Evolutionary conservation across 371 early-diverging fungal genomes (phyloP).

Genomic region (Syncephalastrum racemosum): DNA sequence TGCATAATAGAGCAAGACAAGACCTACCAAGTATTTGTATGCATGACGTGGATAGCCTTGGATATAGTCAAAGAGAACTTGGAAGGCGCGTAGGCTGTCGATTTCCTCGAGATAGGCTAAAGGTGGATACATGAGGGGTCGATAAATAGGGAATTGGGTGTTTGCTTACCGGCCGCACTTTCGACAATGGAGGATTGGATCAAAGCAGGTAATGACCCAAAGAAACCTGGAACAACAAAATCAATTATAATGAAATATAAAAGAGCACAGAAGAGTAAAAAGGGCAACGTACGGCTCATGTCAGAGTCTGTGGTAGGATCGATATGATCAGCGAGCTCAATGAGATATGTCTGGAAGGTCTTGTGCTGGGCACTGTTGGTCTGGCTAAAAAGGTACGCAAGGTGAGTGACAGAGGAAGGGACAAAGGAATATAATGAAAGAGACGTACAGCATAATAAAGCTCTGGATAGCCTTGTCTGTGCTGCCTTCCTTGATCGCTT

Average conservation of each 20-base stretch:
- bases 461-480: conserved; percentile 25
- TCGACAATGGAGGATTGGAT: conserved; percentile 45
- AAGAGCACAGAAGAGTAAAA: not conserved
- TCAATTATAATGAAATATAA: no score
- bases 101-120: conserved; percentile 34
- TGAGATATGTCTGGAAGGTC: conserved; percentile 32
- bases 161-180: conserved; percentile 33
- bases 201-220: conserved; percentile 41
- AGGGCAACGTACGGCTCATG: conserved; percentile 26
- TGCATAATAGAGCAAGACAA: not conserved
- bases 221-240: conserved; percentile 29
- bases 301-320: conserved; percentile 42
- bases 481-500: conserved; percentile 15
- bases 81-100: conserved; percentile 34
- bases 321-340: conserved; percentile 37
- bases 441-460: conserved; percentile 25
- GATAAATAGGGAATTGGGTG: not conserved
- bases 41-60: conserved; percentile 48
- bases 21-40: conserved; percentile 44
- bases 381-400: conserved; percentile 22
- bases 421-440: not conserved
- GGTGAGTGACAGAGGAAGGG: not conserved
- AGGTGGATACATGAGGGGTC: not conserved
- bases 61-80: conserved; percentile 42
- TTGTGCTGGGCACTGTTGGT: conserved; percentile 34